phyloP scores from a whole-genome alignment of 306 rosid species.

The Gynostemma pentaphyllum region DNA sequence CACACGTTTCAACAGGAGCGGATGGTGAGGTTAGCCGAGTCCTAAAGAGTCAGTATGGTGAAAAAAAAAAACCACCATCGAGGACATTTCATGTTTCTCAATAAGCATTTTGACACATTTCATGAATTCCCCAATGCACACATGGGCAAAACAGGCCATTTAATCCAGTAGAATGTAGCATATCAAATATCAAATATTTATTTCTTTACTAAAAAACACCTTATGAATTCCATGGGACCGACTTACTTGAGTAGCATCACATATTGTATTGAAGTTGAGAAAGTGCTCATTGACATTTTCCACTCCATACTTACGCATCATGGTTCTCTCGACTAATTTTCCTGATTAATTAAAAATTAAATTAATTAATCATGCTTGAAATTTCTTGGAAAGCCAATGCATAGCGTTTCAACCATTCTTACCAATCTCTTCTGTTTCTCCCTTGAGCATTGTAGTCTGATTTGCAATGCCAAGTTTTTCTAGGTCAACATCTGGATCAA shows the following conservation, averaged over 20 bases:
- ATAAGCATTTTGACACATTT: neutral
- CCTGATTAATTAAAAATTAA: slow-evolving; percentile 31
- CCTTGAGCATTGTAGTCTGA: slow-evolving; percentile 99
- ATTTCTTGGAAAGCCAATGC: neutral
- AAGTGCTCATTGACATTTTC: slow-evolving; percentile 71
- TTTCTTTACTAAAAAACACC: neutral
- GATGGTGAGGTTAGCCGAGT: neutral
- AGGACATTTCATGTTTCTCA: neutral
- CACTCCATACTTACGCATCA: slow-evolving; percentile 84
- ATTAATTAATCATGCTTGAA: neutral
- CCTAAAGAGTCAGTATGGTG: neutral
- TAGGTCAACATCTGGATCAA: slow-evolving; percentile 74
- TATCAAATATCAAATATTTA: neutral
- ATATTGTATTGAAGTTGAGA: slow-evolving; percentile 90
- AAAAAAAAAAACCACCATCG: neutral
- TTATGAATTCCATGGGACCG: neutral
- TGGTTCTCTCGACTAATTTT: slow-evolving; percentile 65
- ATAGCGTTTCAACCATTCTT: slow-evolving; percentile 15
- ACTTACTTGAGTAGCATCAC: slow-evolving; percentile 92
- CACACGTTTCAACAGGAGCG: neutral
- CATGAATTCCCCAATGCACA: neutral
- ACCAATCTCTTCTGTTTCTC: slow-evolving; percentile 99
- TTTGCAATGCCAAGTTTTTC: slow-evolving; percentile 73
- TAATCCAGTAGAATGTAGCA: neutral
- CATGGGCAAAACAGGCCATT: neutral